Percentiles rank a stretch among this genome's conserved stretches.
Conservation (phyloP, 352 stramenopile genomes). For the Pythium monospermum region DNA sequence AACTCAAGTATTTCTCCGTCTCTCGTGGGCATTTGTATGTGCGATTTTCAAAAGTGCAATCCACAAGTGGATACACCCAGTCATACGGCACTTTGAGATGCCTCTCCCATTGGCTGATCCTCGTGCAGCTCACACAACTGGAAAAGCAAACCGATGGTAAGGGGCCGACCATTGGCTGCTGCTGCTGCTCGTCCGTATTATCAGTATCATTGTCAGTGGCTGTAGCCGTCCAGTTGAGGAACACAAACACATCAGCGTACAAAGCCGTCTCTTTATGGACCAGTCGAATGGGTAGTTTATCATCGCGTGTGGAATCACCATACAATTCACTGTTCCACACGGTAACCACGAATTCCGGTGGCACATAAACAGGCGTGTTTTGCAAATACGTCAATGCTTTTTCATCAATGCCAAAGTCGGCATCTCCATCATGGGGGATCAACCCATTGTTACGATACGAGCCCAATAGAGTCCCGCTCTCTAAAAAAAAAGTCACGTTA, state of each 20-base stretch:
- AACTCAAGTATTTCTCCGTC: slow-evolving; percentile 15
- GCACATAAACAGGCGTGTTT: slow-evolving; percentile 4
- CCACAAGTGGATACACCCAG: slow-evolving; percentile 25
- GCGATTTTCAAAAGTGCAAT: slow-evolving; percentile 21
- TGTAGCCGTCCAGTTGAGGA: slow-evolving; percentile 20
- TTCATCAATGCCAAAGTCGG: slow-evolving; percentile 19
- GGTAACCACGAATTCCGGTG: slow-evolving; percentile 7
- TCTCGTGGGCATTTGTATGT: slow-evolving; percentile 20
- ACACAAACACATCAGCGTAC: slow-evolving; percentile 28
- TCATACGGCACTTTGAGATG: slow-evolving; percentile 17
- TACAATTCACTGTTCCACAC: slow-evolving; percentile 13
- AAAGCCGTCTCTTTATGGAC: slow-evolving; percentile 16
- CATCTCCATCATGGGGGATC: slow-evolving; percentile 21
- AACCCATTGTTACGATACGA: slow-evolving; percentile 16
- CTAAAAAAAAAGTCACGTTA: slow-evolving; percentile 19
- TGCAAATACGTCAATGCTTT: slow-evolving; percentile 8
- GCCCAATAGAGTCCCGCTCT: slow-evolving; percentile 19
- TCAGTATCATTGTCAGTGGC: no score
- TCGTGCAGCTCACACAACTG: slow-evolving; percentile 15
- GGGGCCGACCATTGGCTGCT: slow-evolving; percentile 12
- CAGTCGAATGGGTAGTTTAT: slow-evolving; percentile 13
- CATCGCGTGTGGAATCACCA: slow-evolving; percentile 4
- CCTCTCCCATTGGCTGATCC: not conserved
- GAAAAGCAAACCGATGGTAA: slow-evolving; percentile 21
- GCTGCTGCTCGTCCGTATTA: slow-evolving; percentile 1